Evolutionary conservation across 2,329 filamentous ascomycete genomes (phyloP).

Genomic region (Fulvia fulva): DNA sequence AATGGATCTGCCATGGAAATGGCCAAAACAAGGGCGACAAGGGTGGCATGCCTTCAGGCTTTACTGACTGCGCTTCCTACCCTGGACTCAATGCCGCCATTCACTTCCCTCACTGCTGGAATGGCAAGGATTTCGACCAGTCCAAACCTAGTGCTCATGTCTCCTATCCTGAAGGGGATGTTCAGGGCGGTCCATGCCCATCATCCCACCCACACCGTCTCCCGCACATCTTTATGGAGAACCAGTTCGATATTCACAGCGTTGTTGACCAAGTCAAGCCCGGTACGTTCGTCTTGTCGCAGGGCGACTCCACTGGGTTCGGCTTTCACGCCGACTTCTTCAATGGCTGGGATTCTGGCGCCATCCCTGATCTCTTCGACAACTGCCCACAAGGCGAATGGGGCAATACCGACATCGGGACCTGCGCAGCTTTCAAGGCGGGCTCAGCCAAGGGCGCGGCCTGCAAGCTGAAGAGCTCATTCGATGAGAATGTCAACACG

Average conservation of each 20-base stretch:
- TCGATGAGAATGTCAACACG: constrained; percentile 44
- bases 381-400: constrained; percentile 58
- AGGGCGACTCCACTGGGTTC: constrained; percentile 48
- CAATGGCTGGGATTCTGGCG: constrained; percentile 50
- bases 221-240: constrained; percentile 53
- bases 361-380: constrained; percentile 64
- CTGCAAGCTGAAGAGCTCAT: constrained; percentile 45
- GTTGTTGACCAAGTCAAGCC: constrained; percentile 36
- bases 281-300: constrained; percentile 44
- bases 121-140: constrained; percentile 49
- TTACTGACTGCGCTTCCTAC: constrained; percentile 59
- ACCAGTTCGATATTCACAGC: constrained; percentile 33
- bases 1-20: constrained; percentile 51
- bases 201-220: constrained; percentile 51
- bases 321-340: constrained; percentile 53
- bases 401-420: constrained; percentile 62
- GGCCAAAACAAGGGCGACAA: constrained; percentile 41
- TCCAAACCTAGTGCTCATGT: constrained; percentile 53
- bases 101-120: constrained; percentile 71
- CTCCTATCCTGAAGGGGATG: constrained; percentile 52
- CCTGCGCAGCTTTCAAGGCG: constrained; percentile 45
- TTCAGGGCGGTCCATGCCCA: constrained; percentile 52
- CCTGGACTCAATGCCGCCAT: constrained; percentile 59
- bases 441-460: constrained; percentile 32
- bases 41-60: constrained; percentile 59